Evolutionary conservation across 108 stramenopile species (phyloP).

Genomic region (Cyclotella cryptica): DNA sequence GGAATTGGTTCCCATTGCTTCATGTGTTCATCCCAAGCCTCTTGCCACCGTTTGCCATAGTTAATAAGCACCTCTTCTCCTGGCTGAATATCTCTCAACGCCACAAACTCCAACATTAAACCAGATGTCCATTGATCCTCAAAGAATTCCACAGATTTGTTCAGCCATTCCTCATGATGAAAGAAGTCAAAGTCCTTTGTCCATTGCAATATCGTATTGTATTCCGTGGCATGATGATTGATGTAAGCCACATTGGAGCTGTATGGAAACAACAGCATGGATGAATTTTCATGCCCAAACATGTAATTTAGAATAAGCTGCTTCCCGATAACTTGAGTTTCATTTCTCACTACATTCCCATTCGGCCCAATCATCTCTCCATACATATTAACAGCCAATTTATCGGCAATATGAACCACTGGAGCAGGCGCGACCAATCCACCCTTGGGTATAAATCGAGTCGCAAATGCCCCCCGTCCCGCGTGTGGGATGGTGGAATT

Average conservation of each 20-base stretch:
- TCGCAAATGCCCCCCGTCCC: slow-evolving; percentile 83
- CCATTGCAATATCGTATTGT: slow-evolving; percentile 78
- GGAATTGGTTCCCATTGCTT: slow-evolving; percentile 41
- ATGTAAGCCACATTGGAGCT: slow-evolving; percentile 64
- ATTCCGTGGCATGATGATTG: slow-evolving; percentile 70
- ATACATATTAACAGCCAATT: slow-evolving; percentile 52
- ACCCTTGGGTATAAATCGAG: slow-evolving; percentile 64
- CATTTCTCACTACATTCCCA: slow-evolving; percentile 43
- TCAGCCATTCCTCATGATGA: slow-evolving; percentile 70
- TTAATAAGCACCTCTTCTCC: slow-evolving; percentile 78
- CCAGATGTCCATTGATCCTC: slow-evolving; percentile 58
- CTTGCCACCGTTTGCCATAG: slow-evolving; percentile 67
- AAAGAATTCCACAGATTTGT: slow-evolving; percentile 61
- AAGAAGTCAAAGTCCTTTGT: slow-evolving; percentile 56
- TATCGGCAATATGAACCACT: slow-evolving; percentile 69
- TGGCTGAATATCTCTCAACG: slow-evolving; percentile 60
- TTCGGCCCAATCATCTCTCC: slow-evolving; percentile 36
- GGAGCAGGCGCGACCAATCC: slow-evolving; percentile 73
- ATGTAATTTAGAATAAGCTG: slow-evolving; percentile 84
- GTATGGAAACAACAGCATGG: slow-evolving; percentile 80
- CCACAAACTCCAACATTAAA: slow-evolving; percentile 63
- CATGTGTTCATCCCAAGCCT: slow-evolving; percentile 64
- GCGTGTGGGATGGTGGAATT: slow-evolving; percentile 72
- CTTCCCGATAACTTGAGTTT: slow-evolving; percentile 40
- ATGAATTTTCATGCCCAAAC: slow-evolving; percentile 79